These are phyloP conservation scores for Plectosphaerella plurivora DNA, from an alignment of 2,329 filamentous ascomycete species.

Conservation along the genomic window DNA sequence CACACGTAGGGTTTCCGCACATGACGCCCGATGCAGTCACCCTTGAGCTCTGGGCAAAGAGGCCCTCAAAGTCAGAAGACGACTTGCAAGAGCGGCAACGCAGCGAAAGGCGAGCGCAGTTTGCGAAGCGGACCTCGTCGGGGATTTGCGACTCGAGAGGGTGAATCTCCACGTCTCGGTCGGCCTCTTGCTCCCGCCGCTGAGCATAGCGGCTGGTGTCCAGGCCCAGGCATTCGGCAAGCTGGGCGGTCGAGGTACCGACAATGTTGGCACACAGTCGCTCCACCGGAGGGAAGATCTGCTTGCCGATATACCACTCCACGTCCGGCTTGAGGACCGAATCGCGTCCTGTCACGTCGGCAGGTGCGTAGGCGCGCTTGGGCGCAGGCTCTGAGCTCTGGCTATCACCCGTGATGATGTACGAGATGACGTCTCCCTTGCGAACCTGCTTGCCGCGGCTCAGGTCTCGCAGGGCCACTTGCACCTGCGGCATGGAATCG, in stretches of 20 bases:
- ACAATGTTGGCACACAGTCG: slow-evolving; percentile 94
- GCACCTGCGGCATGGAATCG: slow-evolving; percentile 93
- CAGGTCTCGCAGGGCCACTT: slow-evolving; percentile 86
- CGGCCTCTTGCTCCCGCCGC: slow-evolving; percentile 40
- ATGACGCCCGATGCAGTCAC: slow-evolving; percentile 71
- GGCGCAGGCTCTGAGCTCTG: slow-evolving; percentile 65
- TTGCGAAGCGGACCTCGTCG: slow-evolving; percentile 82
- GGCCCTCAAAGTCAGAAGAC: slow-evolving; percentile 69
- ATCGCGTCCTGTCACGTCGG: slow-evolving; percentile 77
- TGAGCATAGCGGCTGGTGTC: slow-evolving; percentile 76
- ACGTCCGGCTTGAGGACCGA: slow-evolving; percentile 78
- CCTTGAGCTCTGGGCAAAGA: slow-evolving; percentile 52
- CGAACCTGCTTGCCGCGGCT: slow-evolving; percentile 83
- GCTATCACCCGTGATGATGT: slow-evolving; percentile 80
- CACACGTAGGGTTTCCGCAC: slow-evolving; percentile 60
- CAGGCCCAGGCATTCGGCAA: slow-evolving; percentile 90
- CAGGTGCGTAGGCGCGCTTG: slow-evolving; percentile 83
- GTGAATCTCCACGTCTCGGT: slow-evolving; percentile 68
- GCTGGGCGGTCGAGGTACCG: slow-evolving; percentile 82
- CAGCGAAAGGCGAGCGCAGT: slow-evolving; percentile 71
- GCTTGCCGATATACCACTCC: slow-evolving; percentile 98
- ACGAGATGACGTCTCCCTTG: slow-evolving; percentile 93
- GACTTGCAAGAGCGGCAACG: slow-evolving; percentile 79
- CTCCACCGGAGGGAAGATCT: slow-evolving; percentile 96
- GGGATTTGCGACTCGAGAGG: slow-evolving; percentile 93